A percentile compares a stretch with the other conserved stretches of the same genome.
These are phyloP conservation scores for Saccharomycopsis crataegensis DNA, from an alignment of 1,139 yeast species.

Conservation along the genomic window DNA sequence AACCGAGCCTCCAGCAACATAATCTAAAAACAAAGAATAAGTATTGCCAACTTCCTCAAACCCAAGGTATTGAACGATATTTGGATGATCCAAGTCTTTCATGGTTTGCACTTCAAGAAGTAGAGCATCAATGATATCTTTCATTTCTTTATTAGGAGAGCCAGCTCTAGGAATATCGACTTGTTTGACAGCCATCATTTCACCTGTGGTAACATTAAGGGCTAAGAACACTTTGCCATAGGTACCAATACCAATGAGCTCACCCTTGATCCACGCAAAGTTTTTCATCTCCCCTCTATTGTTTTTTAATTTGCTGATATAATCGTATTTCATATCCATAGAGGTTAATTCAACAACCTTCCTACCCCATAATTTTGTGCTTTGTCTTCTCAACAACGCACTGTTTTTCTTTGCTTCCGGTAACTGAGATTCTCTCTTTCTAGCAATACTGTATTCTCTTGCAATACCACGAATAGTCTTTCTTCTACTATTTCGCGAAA, in stretches of 20 bases:
- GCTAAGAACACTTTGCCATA: slow-evolving; percentile 95
- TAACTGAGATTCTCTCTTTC: slow-evolving; percentile 33
- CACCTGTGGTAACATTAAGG: slow-evolving; percentile 92
- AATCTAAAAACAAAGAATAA: slow-evolving; percentile 83
- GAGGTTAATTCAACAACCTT: slow-evolving; percentile 87
- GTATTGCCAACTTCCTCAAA: slow-evolving; percentile 72
- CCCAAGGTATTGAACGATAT: slow-evolving; percentile 93
- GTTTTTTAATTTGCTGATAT: slow-evolving; percentile 52
- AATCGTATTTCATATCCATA: slow-evolving; percentile 50
- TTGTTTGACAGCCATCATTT: slow-evolving; percentile 97
- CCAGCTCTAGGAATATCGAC: slow-evolving; percentile 58
- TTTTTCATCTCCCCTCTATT: slow-evolving; percentile 67
- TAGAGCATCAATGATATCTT: slow-evolving; percentile 72
- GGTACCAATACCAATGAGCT: slow-evolving; percentile 91
- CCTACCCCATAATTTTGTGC: slow-evolving; percentile 98
- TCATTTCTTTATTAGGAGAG: slow-evolving; percentile 38
- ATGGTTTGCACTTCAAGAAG: slow-evolving; percentile 89
- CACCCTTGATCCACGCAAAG: slow-evolving; percentile 98
- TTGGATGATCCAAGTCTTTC: slow-evolving; percentile 89
- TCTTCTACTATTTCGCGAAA: slow-evolving; percentile 43
- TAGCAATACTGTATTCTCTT: slow-evolving; percentile 71
- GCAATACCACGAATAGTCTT: slow-evolving; percentile 91
- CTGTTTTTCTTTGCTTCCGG: slow-evolving; percentile 25
- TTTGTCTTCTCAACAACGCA: slow-evolving; percentile 51
- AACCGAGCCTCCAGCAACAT: slow-evolving; percentile 97